Percentiles rank a stretch among this genome's conserved stretches.
Conservation (phyloP, 83 land plant species). For the Picea abies region DNA sequence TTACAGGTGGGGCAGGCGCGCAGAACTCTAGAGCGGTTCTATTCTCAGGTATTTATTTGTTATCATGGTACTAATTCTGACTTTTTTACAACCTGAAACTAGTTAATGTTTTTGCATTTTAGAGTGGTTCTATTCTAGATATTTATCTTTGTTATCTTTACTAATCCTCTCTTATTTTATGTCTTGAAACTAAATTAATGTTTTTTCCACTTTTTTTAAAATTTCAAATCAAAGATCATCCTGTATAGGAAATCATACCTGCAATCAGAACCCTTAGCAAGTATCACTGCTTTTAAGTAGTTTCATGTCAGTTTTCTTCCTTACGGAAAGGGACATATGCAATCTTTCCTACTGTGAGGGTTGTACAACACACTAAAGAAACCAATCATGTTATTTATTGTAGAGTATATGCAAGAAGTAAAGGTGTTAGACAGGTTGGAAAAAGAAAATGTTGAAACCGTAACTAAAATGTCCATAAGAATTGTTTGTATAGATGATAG, state of each 20-base stretch:
- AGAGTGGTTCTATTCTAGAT: constrained; percentile 1
- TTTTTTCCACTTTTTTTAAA: background rate
- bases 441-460: background rate
- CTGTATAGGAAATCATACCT: background rate
- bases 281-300: background rate
- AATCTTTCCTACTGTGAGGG: too few species aligned
- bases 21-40: constrained; percentile 5
- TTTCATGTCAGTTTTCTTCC: background rate
- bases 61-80: background rate
- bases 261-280: background rate
- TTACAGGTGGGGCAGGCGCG: constrained; percentile 13
- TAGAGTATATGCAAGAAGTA: background rate
- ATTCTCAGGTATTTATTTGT: background rate
- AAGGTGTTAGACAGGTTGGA: background rate
- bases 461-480: background rate
- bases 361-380: background rate
- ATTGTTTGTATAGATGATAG: background rate
- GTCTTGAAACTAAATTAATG: background rate
- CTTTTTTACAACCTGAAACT: too few species aligned
- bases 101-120: background rate
- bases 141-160: background rate
- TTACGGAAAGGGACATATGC: background rate
- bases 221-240: background rate
- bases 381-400: background rate
- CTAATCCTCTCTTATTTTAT: background rate